phyloP scores from a whole-genome alignment of 1,139 yeast genomes.

The Kodamaea sp. region DNA sequence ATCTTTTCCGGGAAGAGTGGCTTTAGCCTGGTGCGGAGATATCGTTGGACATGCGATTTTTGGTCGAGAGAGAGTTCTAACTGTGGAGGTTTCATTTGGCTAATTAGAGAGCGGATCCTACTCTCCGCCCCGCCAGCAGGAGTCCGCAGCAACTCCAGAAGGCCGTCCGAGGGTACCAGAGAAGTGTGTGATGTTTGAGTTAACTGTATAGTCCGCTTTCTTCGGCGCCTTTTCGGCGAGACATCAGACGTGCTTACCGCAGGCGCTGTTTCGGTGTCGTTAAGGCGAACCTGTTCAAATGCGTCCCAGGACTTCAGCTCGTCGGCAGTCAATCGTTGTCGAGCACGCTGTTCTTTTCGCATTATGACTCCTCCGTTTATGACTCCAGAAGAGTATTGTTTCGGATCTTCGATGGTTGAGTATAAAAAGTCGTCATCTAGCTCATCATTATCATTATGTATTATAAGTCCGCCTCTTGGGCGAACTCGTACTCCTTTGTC shows the following conservation, averaged over 20 bases:
- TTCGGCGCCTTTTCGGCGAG: conserved; percentile 18
- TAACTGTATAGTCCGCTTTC: conserved; percentile 22
- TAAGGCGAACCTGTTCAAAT: conserved; percentile 30
- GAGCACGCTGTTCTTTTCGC: conserved; percentile 34
- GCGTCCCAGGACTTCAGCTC: conserved; percentile 40
- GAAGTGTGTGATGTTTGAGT: conserved; percentile 1
- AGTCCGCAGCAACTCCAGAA: too few relatives aligned
- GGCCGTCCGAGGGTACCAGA: neutral
- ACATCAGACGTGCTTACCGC: neutral
- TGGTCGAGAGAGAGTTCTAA: conserved; percentile 31
- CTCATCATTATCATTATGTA: conserved; percentile 33
- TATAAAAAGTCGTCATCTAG: conserved; percentile 36
- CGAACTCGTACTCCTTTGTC: neutral
- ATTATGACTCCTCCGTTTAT: conserved; percentile 42
- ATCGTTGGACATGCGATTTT: conserved; percentile 48
- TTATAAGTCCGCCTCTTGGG: conserved; percentile 19
- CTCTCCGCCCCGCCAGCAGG: neutral
- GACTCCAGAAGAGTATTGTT: conserved; percentile 7
- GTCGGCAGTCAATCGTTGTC: conserved; percentile 30
- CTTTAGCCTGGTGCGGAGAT: conserved; percentile 49
- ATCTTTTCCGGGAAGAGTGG: conserved; percentile 34
- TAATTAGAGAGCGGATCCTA: conserved; percentile 22
- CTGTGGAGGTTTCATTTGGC: conserved; percentile 21
- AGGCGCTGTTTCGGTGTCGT: conserved; percentile 2
- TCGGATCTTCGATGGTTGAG: conserved; percentile 12